Conservation (phyloP, 345 rosid species). For the Xanthoceras sorbifolium region DNA sequence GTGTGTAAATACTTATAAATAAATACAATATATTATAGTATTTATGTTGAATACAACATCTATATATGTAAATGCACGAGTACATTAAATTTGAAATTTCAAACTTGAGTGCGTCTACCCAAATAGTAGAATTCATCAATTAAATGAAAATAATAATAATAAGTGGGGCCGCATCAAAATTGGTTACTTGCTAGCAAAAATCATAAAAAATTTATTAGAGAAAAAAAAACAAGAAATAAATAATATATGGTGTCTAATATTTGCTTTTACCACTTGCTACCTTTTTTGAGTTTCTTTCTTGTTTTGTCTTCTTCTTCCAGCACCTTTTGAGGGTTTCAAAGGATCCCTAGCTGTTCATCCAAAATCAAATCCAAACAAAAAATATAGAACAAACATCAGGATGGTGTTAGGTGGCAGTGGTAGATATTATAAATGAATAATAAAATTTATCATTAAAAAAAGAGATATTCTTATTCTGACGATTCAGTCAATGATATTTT, state of each 20-base stretch:
- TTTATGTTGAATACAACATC: neutral
- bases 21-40: neutral
- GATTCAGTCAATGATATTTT: no score
- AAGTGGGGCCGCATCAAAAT: constrained; percentile 14
- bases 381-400: neutral
- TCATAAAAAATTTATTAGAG: neutral
- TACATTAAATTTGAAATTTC: neutral
- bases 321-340: constrained; percentile 7
- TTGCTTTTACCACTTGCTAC: constrained; percentile 8
- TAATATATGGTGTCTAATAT: neutral
- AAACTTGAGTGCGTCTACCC: neutral
- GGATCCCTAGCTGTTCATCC: constrained; percentile 4
- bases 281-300: neutral
- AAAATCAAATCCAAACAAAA: neutral
- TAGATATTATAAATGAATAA: neutral
- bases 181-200: constrained; percentile 5
- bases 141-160: neutral
- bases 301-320: neutral
- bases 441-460: neutral
- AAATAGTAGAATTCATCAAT: neutral
- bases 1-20: neutral
- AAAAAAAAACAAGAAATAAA: neutral
- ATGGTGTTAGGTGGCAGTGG: neutral
- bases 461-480: no score
- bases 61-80: neutral